A percentile compares a stretch with the other conserved stretches of the same genome.
phyloP scores from a whole-genome alignment of 108 stramenopile species.

The Chaetoceros tenuissimus region DNA sequence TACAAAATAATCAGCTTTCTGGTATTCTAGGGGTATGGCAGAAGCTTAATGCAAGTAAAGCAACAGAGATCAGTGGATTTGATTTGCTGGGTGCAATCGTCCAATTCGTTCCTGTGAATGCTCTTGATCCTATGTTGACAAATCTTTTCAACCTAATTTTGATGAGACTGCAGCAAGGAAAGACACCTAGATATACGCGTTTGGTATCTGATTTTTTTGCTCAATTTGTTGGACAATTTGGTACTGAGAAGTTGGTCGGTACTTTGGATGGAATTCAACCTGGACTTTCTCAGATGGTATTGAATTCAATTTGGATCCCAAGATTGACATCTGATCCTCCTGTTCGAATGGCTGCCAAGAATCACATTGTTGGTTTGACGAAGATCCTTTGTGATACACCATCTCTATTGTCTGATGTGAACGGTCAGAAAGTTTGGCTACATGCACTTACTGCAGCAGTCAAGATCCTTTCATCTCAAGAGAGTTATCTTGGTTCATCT shows the following conservation, averaged over 20 bases:
- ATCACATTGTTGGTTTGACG: constrained; percentile 61
- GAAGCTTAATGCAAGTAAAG: constrained; percentile 72
- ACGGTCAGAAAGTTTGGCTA: constrained; percentile 38
- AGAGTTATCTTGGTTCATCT: constrained; percentile 18
- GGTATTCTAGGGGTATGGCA: constrained; percentile 76
- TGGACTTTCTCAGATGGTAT: constrained; percentile 44
- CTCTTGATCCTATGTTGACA: constrained; percentile 36
- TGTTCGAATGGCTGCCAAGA: constrained; percentile 54
- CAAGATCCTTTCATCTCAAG: constrained; percentile 40
- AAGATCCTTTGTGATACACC: constrained; percentile 61
- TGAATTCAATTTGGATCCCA: constrained; percentile 64
- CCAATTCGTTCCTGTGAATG: constrained; percentile 41
- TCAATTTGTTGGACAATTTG: constrained; percentile 60
- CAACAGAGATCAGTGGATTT: constrained; percentile 69
- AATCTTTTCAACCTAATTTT: constrained; percentile 63
- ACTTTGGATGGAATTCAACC: constrained; percentile 47
- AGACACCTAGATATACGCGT: constrained; percentile 35
- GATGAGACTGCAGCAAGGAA: constrained; percentile 52
- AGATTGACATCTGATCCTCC: constrained; percentile 36
- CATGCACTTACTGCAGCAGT: constrained; percentile 33
- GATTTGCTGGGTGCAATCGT: constrained; percentile 61
- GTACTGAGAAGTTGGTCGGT: constrained; percentile 38
- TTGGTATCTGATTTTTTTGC: constrained; percentile 57
- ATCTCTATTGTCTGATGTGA: constrained; percentile 40
- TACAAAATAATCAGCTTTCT: constrained; percentile 27